Base-by-base conservation (phyloP, 371 early-diverging fungal genomes). In the Furculomyces boomerangus region DNA sequence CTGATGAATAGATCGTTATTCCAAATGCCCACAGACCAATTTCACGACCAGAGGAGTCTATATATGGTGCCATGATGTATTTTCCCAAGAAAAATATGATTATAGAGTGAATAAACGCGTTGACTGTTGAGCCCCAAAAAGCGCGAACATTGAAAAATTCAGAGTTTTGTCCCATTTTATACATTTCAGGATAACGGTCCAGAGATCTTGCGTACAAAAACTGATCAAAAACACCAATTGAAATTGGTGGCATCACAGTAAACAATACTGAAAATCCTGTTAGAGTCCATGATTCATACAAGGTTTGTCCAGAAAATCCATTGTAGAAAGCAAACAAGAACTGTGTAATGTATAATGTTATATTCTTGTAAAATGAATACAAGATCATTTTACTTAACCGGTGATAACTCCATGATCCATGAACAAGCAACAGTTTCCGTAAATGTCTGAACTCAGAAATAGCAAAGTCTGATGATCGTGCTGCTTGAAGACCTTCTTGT, bases 401-500 rank as follows among this genome's bases (percentile, higher is more conserved):
- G 55, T 88, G 87, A 58, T 94, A 94, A 52, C 86, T 81, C 90
- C 90, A 94, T 3, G 87, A 76, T 39, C 95, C 95, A 66, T 94
- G 95, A 1, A 94, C 93, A 25, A 94, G 73, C 35, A 94, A 64
- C 37, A 94, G 68, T 60, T 88, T 88, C 60, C 83, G 80, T 60
- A 98, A 67, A 65, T 75, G 86, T 52, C 80, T 75, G 75, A 99
- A 99, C 64, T 93, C 88, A 3, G 86, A 84, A 52, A 99, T 88
- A 31, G 93, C 86, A 66, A 93, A 95, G 72, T 99, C 99, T 0
- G 95, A 84, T 55, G 90, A 82, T 30, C 97, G 81, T 22, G 94
- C 87, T 7, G 99, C 99, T 59, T 94, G 96, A 20, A 92, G 75
- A 40, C 99, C 99, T 66, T 99, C 99, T 55, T 87, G 80, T 47